Evolutionary conservation across 1,284 basidiomycete species (phyloP), one percentile per base, ranked within the genome.

Genomic region (Trametes hirsuta): DNA sequence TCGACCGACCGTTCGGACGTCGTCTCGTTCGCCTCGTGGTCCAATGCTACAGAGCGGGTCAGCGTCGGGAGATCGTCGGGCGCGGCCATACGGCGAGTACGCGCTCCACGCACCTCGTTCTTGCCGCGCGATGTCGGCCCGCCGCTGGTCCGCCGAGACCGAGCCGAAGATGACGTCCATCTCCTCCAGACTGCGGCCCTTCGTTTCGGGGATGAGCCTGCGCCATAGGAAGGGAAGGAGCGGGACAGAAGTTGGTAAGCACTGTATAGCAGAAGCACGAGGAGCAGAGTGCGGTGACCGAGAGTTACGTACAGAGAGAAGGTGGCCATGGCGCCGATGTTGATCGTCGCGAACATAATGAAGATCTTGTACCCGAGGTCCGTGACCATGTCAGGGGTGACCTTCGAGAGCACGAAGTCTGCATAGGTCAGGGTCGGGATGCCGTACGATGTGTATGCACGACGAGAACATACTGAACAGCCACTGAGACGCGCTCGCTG

Each of bases 131-230:
- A 90, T 86, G 57, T 86, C 78, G 3, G 77, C 81, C 50, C 78
- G 76, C 56, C 89, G 83, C 66, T 85, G 70, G 66, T 86, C 86
- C 22, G 76, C 77, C 21, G 80, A 79, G 25, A 91, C 81, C 0
- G 86, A 68, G 3, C 90, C 91, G 67, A 94, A 93, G 64, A 94
- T 80, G 68, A 93, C 73, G 71, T 94, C 91, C 90, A 93, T 91
- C 68, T 90, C 87, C 69, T 91, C 89, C 63, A 92, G 75, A 68
- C 83, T 85, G 57, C 83, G 81, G 8, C 89, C 89, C 71, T 88
- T 88, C 6, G 91, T 93, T 76, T 93, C 91, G 0, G 90, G 90
- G 61, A 89, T 83, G 34, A 85, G 52, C 1, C 86, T 87, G 75
- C 61, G 9, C 4, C 30, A 30, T 30, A 30, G 30, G 8, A 30